Evolutionary conservation across 2,329 filamentous ascomycete genomes (phyloP), one percentile per base, ranked within the genome.

Genomic region (Calonectria naviculata): DNA sequence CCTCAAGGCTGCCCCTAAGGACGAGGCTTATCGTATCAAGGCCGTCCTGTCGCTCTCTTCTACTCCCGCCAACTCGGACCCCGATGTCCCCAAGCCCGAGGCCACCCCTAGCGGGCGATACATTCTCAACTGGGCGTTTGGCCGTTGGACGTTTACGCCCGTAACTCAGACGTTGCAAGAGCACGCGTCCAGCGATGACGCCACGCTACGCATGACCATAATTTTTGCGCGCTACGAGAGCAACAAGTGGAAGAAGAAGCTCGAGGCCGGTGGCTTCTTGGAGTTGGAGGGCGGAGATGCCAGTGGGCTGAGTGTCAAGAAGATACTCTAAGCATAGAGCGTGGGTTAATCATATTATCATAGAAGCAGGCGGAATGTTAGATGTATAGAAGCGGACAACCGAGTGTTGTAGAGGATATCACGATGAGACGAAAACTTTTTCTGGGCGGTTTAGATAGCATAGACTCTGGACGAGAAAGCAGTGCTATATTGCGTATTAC

Each of bases 41-140:
- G 94, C 90, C 13, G 84, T 91, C 12, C 78, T 90, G 15, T 87
- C 87, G 1, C 85, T 88, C 3, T 84, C 86, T 0, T 80, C 85
- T 0, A 78, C 84, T 0, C 85, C 90, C 10, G 75, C 76, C 21
- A 87, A 86, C 77, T 91, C 90, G 1, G 88, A 90, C 67, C 84
- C 86, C 28, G 86, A 88, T 44, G 76, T 81, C 0, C 80, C 81
- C 9, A 78, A 83, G 36, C 80, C 81, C 6, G 79, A 78, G 9
- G 75, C 81, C 5, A 78, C 79, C 58, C 76, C 83, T 4, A 71
- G 72, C 2, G 81, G 79, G 3, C 88, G 94, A 67, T 98, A 97
- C 80, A 98, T 99, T 52, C 89, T 99, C 71, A 99, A 99, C 82
- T 99, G 97, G 97, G 97, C 97, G 0, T 99, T 99, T 84, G 95